Conservation (phyloP, 805 yeast species). For the Komagataella populi region DNA sequence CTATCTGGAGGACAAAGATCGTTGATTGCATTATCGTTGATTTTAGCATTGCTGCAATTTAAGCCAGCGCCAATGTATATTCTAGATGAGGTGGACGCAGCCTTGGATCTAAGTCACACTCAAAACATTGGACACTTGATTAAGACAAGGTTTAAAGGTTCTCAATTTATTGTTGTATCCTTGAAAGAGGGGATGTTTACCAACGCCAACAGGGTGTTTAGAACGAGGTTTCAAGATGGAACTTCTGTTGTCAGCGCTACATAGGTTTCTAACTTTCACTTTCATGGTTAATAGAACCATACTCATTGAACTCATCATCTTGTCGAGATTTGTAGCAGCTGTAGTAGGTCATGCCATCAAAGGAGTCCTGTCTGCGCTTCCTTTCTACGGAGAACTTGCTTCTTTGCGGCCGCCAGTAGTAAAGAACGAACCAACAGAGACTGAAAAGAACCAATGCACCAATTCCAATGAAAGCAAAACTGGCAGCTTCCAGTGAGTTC, state of each 20-base stretch:
- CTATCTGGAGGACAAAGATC: conserved; percentile 96
- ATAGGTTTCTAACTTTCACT: not conserved
- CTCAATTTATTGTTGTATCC: conserved; percentile 93
- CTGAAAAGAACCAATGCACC: conserved; percentile 8
- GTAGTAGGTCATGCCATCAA: conserved; percentile 12
- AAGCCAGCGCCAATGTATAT: conserved; percentile 99
- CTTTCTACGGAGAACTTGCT: conserved; percentile 6
- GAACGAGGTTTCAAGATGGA: conserved; percentile 93
- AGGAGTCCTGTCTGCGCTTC: conserved; percentile 1
- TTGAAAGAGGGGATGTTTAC: conserved; percentile 97
- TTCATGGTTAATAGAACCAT: not conserved
- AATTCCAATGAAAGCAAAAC: conserved; percentile 12
- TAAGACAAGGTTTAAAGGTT: conserved; percentile 87
- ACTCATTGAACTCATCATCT: not conserved
- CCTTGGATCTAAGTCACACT: conserved; percentile 91
- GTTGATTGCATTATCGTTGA: conserved; percentile 80
- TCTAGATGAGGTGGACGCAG: conserved; percentile 96
- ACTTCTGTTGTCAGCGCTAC: conserved; percentile 66
- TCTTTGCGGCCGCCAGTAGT: conserved; percentile 6
- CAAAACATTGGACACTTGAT: conserved; percentile 95
- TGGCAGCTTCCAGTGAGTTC: conserved; percentile 2
- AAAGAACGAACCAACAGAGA: conserved; percentile 10
- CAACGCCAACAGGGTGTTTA: conserved; percentile 87
- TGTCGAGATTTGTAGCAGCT: conserved; percentile 7
- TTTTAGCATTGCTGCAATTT: conserved; percentile 83